Evolutionary conservation across 768 basidiomycete species (phyloP), one percentile per base, ranked within the genome.

Genomic region (Guyanaporus albipodus): DNA sequence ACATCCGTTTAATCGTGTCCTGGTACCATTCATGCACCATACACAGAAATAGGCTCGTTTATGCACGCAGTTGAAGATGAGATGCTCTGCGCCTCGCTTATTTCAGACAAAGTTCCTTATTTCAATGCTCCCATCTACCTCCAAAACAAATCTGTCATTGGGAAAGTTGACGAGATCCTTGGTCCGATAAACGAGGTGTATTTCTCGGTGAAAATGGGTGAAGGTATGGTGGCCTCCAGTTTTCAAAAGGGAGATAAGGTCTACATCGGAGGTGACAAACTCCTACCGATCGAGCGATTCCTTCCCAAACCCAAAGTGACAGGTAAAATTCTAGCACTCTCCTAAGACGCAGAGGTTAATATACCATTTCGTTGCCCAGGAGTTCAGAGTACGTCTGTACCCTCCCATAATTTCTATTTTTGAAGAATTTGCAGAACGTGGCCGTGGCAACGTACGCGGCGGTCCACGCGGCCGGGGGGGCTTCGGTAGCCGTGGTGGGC

Each of bases 111-210:
- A 73, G 92, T 99, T 22, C 96, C 96, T 0, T 95, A 93, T 69
- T 99, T 99, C 80, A 99, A 99, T 67, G 94, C 95, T 0, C 94
- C 95, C 39, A 92, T 98, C 63, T 98, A 95, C 68, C 79, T 98
- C 42, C 85, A 91, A 74, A 96, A 97, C 69, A 98, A 96, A 71
- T 89, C 91, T 9, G 76, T 82, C 55, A 91, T 98, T 52, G 95
- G 96, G 52, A 97, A 96, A 71, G 87, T 99, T 33, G 96, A 99
- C 69, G 96, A 99, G 69, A 98, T 99, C 56, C 79, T 99, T n/a
- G 96, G 96, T 3, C 95, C 96, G 14, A 94, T 99, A 67, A 99
- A 96, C 64, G 92, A 98, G 65, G 93, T 98, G 48, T 98, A 83
- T 70, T 98, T 99, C 63, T 94, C 93, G 3, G 79, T 99, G 54